These are phyloP conservation scores for Astraeus odoratus DNA, from an alignment of 768 basidiomycete species.

Conservation along the genomic window DNA sequence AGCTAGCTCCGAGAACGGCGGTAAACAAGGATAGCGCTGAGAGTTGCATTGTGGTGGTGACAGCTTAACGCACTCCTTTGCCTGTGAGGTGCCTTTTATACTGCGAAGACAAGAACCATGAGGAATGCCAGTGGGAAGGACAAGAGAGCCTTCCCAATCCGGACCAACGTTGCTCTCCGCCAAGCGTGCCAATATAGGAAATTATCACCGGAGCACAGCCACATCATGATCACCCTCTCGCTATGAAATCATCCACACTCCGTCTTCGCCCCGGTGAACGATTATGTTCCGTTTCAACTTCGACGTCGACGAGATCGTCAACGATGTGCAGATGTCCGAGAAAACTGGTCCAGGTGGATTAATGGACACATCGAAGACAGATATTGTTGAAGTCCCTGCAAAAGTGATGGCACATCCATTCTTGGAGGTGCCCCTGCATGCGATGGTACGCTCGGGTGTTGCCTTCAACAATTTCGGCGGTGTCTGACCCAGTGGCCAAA, in stretches of 20 bases:
- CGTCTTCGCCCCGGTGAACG: background rate
- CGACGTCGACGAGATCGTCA: conserved; percentile 43
- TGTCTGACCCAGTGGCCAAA: conserved; percentile 12
- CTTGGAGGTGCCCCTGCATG: conserved; percentile 23
- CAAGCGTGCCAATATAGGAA: too few relatives aligned
- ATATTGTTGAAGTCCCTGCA: background rate
- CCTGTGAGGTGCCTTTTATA: background rate
- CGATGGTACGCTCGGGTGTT: conserved; percentile 23
- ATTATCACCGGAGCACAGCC: background rate
- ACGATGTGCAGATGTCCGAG: conserved; percentile 15
- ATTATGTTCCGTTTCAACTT: conserved; percentile 47
- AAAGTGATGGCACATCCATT: conserved; percentile 18
- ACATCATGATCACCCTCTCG: background rate
- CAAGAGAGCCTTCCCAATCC: background rate
- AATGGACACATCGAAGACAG: conserved; percentile 6
- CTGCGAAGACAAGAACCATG: background rate
- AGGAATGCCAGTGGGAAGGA: background rate
- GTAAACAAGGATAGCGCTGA: conserved; percentile 6
- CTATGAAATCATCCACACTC: background rate
- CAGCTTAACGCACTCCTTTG: too few relatives aligned
- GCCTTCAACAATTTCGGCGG: background rate
- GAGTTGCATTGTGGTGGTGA: conserved; percentile 19
- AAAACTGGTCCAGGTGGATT: background rate
- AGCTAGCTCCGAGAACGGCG: conserved; percentile 9
- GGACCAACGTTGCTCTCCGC: too few relatives aligned